Base-by-base conservation (phyloP, 2,329 filamentous ascomycete species). In the Aspergillus sp. region DNA sequence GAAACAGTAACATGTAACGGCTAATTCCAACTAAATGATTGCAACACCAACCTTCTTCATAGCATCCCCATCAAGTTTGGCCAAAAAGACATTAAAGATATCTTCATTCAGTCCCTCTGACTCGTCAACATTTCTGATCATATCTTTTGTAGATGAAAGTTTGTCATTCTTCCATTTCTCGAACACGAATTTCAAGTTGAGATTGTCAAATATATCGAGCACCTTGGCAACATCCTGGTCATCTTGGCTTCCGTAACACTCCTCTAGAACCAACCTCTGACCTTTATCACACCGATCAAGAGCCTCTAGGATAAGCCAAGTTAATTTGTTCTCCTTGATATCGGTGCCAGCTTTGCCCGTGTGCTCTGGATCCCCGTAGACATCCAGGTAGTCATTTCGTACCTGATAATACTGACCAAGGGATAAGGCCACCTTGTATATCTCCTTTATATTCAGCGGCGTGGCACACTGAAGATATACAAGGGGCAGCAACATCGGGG, bases 251-350 rank as follows among this genome's bases (percentile, higher is more conserved):
- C 29, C 29, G 13, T 32, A 32, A 7, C 7, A 32, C 29, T 32
- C 29, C 13, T 13, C 13, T 32, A 32, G 29, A 13, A 32, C 13
- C 13, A 6, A 13, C 6, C 29, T 6, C 29, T 32, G 29, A 7
- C 29, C 7, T 6, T 32, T 13, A 32, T 32, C 29, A 32, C 29
- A 7, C 7, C 6, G 7, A 7, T 32, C 7, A 13, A 32, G 29
- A 13, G 29, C 29, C 29, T 13, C 7, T 7, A 32, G 6, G 29
- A 32, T 32, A 6, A 32, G 13, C 94, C 94, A 99, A 36, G 89
- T 94, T 82, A 94, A 97, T 83, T 99, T 99, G 83, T 97, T 97
- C 78, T 99, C 94, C 81, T 91, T 87, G 73, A 99, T 97, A 69
- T 99, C 94, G 53, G 93, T 99, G 59, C 94, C 94, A 60, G 97